These are phyloP conservation scores for Skeletonema menzelii DNA, from an alignment of 108 stramenopile genomes.

Conservation along the genomic window DNA sequence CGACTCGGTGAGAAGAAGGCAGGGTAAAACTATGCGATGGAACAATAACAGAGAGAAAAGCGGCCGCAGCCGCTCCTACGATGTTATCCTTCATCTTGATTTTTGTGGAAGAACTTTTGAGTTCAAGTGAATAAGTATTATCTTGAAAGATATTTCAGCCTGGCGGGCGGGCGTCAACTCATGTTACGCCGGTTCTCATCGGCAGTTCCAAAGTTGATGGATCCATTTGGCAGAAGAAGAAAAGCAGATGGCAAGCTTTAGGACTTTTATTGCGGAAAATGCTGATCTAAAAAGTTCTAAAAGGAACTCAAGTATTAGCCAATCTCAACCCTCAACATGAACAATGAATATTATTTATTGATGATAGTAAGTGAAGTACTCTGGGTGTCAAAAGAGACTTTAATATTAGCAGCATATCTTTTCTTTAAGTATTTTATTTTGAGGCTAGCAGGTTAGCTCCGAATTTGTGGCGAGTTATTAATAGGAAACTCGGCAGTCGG, in stretches of 20 bases:
- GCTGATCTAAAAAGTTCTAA: too few species aligned
- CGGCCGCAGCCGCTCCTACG: neutral
- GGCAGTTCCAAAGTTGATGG: neutral
- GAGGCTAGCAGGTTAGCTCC: constrained; percentile 14
- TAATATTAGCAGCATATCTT: neutral
- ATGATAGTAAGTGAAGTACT: too few species aligned
- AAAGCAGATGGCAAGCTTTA: neutral
- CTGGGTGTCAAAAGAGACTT: too few species aligned
- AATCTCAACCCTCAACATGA: too few species aligned
- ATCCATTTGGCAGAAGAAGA: neutral
- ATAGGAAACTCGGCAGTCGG: constrained; percentile 2
- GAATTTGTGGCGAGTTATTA: constrained; percentile 20
- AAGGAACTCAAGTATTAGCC: too few species aligned
- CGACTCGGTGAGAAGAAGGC: neutral
- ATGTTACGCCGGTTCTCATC: neutral
- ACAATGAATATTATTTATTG: too few species aligned
- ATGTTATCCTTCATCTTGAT: neutral
- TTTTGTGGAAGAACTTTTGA: neutral
- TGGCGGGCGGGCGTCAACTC: too few species aligned
- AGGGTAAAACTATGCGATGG: constrained; percentile 6
- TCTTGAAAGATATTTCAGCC: too few species aligned
- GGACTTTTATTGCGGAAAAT: too few species aligned
- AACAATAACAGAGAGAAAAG: neutral
- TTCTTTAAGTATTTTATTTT: neutral
- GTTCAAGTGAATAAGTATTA: neutral